phyloP scores from a whole-genome alignment of 257 asterid genomes.

The Scutellaria baicalensis region DNA sequence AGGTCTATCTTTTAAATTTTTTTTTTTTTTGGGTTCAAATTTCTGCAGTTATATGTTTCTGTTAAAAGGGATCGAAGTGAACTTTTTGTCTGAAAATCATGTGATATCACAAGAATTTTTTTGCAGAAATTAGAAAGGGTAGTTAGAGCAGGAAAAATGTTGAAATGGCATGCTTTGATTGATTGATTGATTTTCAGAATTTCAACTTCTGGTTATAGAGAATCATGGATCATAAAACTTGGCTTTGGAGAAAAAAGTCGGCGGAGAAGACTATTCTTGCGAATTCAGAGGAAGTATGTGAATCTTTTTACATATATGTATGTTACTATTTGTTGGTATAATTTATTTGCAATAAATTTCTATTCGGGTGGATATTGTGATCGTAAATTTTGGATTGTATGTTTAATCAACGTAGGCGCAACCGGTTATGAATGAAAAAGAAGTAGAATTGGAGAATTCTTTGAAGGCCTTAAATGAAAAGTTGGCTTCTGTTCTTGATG shows the following conservation, averaged over 20 bases:
- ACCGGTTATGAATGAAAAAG: slow-evolving; percentile 36
- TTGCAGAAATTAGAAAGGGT: background rate
- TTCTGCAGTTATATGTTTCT: background rate
- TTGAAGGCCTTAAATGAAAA: slow-evolving; percentile 44
- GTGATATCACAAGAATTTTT: background rate
- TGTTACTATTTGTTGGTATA: background rate
- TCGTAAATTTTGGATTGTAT: background rate
- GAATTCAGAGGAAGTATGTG: slow-evolving; percentile 56
- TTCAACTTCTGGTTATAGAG: background rate
- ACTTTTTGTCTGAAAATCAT: background rate
- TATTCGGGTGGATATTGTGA: background rate
- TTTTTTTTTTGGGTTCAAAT: background rate
- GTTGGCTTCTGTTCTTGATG: slow-evolving; percentile 48
- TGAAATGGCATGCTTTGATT: background rate
- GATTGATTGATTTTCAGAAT: background rate
- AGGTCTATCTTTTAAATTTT: background rate
- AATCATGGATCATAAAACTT: slow-evolving; percentile 74
- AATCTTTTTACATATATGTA: background rate
- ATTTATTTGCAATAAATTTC: background rate
- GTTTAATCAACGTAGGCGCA: slow-evolving; percentile 19
- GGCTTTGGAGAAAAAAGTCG: slow-evolving; percentile 78
- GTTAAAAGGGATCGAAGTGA: background rate
- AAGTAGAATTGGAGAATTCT: slow-evolving; percentile 48
- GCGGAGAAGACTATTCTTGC: slow-evolving; percentile 66
- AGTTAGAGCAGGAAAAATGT: background rate